Percentiles rank a stretch among this genome's conserved stretches.
These are phyloP conservation scores for Herpotrichia juniperi DNA, from an alignment of 2,329 filamentous ascomycete genomes.

Conservation along the genomic window DNA sequence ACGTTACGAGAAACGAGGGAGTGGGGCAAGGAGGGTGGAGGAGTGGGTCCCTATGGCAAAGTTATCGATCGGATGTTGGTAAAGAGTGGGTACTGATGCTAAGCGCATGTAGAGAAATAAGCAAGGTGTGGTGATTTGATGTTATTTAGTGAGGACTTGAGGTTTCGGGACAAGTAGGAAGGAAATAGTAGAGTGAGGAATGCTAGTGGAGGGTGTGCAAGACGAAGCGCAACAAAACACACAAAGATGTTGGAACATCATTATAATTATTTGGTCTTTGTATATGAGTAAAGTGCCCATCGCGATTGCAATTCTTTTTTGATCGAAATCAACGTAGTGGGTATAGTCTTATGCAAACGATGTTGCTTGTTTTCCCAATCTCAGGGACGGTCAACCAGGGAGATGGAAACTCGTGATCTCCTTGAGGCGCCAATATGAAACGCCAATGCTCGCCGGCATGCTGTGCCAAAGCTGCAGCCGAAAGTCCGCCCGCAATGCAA, in stretches of 20 bases:
- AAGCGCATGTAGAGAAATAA: neutral
- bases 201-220: neutral
- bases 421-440: neutral
- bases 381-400: neutral
- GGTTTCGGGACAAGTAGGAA: neutral
- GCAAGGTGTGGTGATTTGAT: neutral
- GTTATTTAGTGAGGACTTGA: neutral
- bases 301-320: neutral
- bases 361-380: neutral
- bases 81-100: neutral
- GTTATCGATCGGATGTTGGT: too few species aligned
- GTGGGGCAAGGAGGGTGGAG: neutral
- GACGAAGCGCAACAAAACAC: neutral
- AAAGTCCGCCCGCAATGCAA: slow-evolving; percentile 1
- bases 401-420: neutral
- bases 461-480: neutral
- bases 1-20: neutral
- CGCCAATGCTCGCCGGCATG: neutral
- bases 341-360: neutral
- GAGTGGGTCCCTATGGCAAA: too few species aligned
- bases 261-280: neutral
- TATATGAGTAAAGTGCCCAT: neutral
- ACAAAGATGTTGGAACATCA: neutral
- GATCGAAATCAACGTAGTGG: neutral
- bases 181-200: neutral